Evolutionary conservation across 1,284 basidiomycete genomes (phyloP), one percentile per base, ranked within the genome.

Genomic region (Fomitopsis palustris): DNA sequence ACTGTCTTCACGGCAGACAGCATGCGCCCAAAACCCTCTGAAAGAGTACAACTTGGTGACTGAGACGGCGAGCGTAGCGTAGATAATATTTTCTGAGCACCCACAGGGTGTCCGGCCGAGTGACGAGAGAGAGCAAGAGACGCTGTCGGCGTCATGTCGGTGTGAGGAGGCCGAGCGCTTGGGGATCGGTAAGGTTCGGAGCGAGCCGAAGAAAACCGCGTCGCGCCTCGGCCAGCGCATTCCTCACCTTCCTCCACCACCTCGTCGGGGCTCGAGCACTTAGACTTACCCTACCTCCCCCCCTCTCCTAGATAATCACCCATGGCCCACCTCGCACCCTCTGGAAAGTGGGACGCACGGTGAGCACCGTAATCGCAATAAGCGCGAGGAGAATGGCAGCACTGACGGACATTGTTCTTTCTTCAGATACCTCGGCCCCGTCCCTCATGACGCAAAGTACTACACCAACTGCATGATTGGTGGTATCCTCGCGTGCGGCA

Each of bases 401-500:
- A 56, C 54, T n/a, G 42, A 23, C 42, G 41, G 16, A n/a, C 33
- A 47, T 49, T 19, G 3, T 7, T 37, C 3, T 7, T 56, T 35
- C 62, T 56, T 33, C 62, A 87, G 88, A 71, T 81, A 82, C 67
- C 74, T 83, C 58, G 87, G 88, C 57, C 86, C 90, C 69, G 81
- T 91, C 59, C 87, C 86, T 67, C 89, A 92, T 71, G 88, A 92
- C 68, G 45, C 76, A 57, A 77, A 76, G 49, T 92, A 92, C 81
- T 92, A 92, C 72, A 74, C 85, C 69, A 91, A 91, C 76, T 87
- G 85, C 72, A 86, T 91, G 86, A 81, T 98, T 64, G 95, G 94
- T 71, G 95, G 95, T 86, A 84, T 86, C 66, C 84, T 96, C 67
- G 94, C 95, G 64, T 98, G 95, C 72, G 93, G 95, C 79, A 60